phyloP scores from a whole-genome alignment of 805 yeast genomes.

The Metschnikowia aberdeeniae region DNA sequence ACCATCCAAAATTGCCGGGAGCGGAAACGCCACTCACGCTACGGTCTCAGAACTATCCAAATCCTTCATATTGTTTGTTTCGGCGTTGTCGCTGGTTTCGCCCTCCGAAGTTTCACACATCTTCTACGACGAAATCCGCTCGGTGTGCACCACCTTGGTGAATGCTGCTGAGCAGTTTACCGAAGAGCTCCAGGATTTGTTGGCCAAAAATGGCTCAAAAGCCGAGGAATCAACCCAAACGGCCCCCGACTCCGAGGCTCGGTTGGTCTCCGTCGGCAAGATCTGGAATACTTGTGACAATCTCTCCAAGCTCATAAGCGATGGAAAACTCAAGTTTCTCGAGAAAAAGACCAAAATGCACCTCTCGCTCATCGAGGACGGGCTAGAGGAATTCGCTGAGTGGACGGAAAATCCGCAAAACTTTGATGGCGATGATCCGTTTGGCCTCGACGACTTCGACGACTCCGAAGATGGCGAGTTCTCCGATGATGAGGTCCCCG shows the following conservation, averaged over 20 bases:
- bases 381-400: constrained; percentile 60
- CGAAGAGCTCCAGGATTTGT: constrained; percentile 24
- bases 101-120: constrained; percentile 33
- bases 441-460: constrained; percentile 31
- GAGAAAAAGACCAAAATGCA: constrained; percentile 43
- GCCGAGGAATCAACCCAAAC: constrained; percentile 14
- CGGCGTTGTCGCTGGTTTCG: constrained; percentile 36
- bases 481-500: constrained; percentile 16
- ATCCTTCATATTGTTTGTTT: constrained; percentile 41
- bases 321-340: constrained; percentile 54
- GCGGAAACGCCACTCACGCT: constrained; percentile 44
- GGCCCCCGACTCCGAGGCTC: constrained; percentile 25
- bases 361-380: constrained; percentile 52
- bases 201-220: constrained; percentile 7
- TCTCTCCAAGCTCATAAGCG: constrained; percentile 36
- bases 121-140: constrained; percentile 31
- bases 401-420: constrained; percentile 63
- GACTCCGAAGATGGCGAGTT: constrained; percentile 29
- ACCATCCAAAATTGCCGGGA: constrained; percentile 44
- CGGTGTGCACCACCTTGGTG: constrained; percentile 19
- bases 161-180: constrained; percentile 20
- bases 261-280: constrained; percentile 60
- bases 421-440: constrained; percentile 48
- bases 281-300: constrained; percentile 68
- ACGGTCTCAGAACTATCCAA: constrained; percentile 46